Evolutionary conservation across 164 flowering plant species (phyloP).

Genomic region (Berberis thunbergii): DNA sequence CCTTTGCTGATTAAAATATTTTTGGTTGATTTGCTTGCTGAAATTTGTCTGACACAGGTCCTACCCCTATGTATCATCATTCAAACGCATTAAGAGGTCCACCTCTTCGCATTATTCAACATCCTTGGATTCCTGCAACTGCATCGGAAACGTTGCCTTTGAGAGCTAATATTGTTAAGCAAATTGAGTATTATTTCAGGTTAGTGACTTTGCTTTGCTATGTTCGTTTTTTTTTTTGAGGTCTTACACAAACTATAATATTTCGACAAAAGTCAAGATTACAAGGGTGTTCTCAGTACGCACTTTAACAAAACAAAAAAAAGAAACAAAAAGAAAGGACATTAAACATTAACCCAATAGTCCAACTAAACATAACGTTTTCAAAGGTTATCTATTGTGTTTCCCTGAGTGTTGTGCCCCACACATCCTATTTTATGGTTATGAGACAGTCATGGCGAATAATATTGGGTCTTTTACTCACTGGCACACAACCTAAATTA

Average conservation of each 20-base stretch:
- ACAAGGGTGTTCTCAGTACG: not conserved
- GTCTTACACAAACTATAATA: not conserved
- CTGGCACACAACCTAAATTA: no score
- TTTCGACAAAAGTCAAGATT: not conserved
- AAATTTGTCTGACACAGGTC: conserved; percentile 33
- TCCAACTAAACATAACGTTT: not conserved
- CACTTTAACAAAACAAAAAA: not conserved
- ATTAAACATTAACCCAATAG: not conserved
- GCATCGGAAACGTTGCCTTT: conserved; percentile 33
- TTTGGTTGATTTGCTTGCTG: not conserved
- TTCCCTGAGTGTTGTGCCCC: no score
- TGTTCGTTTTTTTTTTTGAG: not conserved
- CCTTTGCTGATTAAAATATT: not conserved
- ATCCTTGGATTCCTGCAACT: conserved; percentile 32
- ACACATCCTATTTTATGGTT: no score
- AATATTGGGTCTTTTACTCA: not conserved
- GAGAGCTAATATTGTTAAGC: conserved; percentile 48
- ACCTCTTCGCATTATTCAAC: conserved; percentile 26
- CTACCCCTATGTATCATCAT: conserved; percentile 42
- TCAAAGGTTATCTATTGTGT: no score
- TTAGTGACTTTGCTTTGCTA: conserved; percentile 13
- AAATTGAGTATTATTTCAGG: conserved; percentile 98
- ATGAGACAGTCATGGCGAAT: no score
- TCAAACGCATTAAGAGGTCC: conserved; percentile 55
- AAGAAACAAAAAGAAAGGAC: not conserved